Conservation (phyloP, 495 filamentous ascomycete species). For the Hamigera avellanea region DNA sequence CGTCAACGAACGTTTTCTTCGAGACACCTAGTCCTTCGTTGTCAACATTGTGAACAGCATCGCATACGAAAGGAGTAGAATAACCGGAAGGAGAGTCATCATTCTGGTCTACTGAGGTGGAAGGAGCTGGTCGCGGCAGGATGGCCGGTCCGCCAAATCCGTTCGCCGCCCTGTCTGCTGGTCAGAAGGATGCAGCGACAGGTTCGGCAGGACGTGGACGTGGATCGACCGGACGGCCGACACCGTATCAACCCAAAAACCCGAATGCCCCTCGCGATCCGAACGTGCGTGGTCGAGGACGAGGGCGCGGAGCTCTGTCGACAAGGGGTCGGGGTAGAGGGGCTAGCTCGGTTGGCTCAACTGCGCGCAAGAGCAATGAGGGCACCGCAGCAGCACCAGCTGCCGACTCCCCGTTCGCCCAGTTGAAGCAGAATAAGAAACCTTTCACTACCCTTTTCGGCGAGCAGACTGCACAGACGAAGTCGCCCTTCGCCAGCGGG, state of each 20-base stretch:
- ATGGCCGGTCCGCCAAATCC: conserved; percentile 26
- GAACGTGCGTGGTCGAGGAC: conserved; percentile 16
- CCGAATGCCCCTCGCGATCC: conserved; percentile 8
- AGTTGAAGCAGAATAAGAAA: conserved; percentile 13
- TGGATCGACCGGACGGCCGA: conserved; percentile 12
- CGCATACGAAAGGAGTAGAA: too few relatives aligned
- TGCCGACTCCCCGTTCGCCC: conserved; percentile 21
- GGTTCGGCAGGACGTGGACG: conserved; percentile 17
- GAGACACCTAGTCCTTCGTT: too few relatives aligned
- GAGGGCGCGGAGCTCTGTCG: conserved; percentile 17
- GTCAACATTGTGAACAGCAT: too few relatives aligned
- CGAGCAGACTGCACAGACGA: conserved; percentile 5
- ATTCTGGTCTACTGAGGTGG: neutral
- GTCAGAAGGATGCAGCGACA: conserved; percentile 18
- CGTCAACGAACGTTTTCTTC: too few relatives aligned
- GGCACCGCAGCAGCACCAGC: conserved; percentile 1
- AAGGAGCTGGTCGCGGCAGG: conserved; percentile 16
- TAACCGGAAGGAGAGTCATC: too few relatives aligned
- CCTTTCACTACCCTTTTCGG: conserved; percentile 9
- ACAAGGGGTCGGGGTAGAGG: conserved; percentile 13
- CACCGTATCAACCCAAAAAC: conserved; percentile 13
- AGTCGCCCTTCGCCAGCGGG: conserved; percentile 11
- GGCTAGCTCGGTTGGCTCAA: conserved; percentile 4
- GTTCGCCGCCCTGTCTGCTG: conserved; percentile 4
- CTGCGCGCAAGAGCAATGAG: neutral